Evolutionary conservation across 140 eudicot species (phyloP).

Genomic region (Eryngium alpinum): DNA sequence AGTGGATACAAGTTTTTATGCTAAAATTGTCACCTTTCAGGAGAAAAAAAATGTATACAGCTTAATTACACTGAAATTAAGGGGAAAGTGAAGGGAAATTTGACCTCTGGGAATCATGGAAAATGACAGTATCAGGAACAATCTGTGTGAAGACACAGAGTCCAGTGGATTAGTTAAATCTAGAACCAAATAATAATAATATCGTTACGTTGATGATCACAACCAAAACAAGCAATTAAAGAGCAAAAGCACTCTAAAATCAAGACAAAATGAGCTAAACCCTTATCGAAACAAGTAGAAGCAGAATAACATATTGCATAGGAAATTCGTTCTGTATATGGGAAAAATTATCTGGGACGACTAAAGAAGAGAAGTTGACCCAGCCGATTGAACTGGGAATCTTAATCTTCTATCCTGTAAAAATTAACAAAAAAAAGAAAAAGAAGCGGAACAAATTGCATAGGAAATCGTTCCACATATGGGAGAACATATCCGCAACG

Average conservation of each 20-base stretch:
- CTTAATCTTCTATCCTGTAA: conserved; percentile 33
- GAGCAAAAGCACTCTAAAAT: not conserved
- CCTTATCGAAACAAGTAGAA: conserved; percentile 67
- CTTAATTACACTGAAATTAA: not conserved
- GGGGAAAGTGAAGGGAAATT: not conserved
- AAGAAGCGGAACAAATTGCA: conserved; percentile 46
- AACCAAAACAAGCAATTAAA: conserved; percentile 1
- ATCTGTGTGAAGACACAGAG: conserved; percentile 66
- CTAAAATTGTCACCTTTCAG: conserved; percentile 1
- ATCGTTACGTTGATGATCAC: not conserved
- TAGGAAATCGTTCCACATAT: conserved; percentile 29
- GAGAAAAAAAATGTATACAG: not conserved
- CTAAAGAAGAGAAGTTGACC: conserved; percentile 29
- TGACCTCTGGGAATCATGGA: conserved; percentile 94
- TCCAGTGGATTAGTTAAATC: conserved; percentile 79
- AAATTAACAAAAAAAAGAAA: not conserved
- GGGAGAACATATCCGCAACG: conserved; percentile 33
- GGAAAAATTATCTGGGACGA: conserved; percentile 34
- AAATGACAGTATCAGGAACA: conserved; percentile 95
- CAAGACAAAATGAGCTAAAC: conserved; percentile 17
- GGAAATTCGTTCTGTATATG: conserved; percentile 28
- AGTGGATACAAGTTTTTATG: not conserved
- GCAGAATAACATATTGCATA: conserved; percentile 45
- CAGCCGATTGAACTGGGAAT: conserved; percentile 32
- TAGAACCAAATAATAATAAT: conserved; percentile 8